Evolutionary conservation across 768 basidiomycete species (phyloP), one percentile per base, ranked within the genome.

Genomic region (Chalciporus sphaerocephalus): DNA sequence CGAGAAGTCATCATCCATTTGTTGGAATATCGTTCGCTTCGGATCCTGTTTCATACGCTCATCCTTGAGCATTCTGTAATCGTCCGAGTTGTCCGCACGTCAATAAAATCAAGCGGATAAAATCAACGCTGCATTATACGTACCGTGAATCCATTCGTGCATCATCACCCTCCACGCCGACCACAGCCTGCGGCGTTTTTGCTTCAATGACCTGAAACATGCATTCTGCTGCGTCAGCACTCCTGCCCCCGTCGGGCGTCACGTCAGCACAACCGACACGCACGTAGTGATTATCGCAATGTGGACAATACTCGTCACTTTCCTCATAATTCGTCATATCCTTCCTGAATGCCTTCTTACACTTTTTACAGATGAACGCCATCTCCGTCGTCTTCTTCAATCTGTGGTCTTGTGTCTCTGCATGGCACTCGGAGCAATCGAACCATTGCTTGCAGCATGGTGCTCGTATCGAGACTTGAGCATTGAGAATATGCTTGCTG

Each of bases 361-460:
- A 91, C 66, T 91, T 91, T 63, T 92, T 92, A 70, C 88, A 92
- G 46, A 79, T 67, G 60, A 92, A 90, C 5, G 69, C 68, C 88
- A 91, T 90, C 70, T 99, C 96, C 33, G 74, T 73, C 45, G 89
- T 89, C 67, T 81, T 86, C 6, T 68, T 63, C 23, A 99, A 73
- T 2, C 51, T 57, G 57, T 99, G 95, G 42, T 79, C 80, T 61
- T 91, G 79, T 1, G 74, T 61, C 56, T 96, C 95, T 0, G 81
- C 89, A 61, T 99, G 95, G 64, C 96, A 99, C 70, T 97, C 85
- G 2, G 93, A 72, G 60, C 95, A 98, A 73, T 99, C 96, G 61
- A 81, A 98, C 94, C 95, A 99, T 57, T 84, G 86, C 66, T 90
- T 88, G 80, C 96, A 98, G 69, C 96, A 98, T 4, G 94, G 93